Base-by-base conservation (phyloP, 139 green algal species). In the Axilococcus clingmanii region DNA sequence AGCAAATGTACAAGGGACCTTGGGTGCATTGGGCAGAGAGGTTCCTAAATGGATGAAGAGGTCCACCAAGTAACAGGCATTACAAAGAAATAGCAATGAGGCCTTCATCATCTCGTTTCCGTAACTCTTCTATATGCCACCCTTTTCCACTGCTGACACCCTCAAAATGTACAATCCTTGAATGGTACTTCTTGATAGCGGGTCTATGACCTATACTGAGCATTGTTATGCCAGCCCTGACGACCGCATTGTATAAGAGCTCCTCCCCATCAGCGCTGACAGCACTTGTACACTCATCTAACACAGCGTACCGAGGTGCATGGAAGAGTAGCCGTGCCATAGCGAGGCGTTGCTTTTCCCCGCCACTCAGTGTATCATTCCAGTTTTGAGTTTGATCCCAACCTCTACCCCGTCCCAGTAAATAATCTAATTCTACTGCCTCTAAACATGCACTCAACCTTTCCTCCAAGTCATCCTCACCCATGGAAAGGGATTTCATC, bases 271-370 rank as follows among this genome's bases (percentile, higher is more conserved):
- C 78, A 30, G 72, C 78, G 30, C 44, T 80, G 22, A 95, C 84
- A 27, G 87, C 87, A 29, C 58, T 81, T 20, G 87, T 95, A 74
- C 80, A 89, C 71, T 95, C 87, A 44, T 95, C 87, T 59, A 95
- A 72, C 27, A 95, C 74, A 30, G 85, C 86, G 40, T 84, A 95
- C 24, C 58, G 40, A 6, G 84, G 83, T 28, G 58, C 52, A 68
- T 94, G 84, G 68, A 84, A 95, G 23, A 95, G 81, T 52, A 94
- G 71, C 4, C 87, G 69, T 5, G 87, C 86, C 82, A 94, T 90
- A 16, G 83, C 87, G 35, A 95, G 69, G 17, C 87, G 73, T 74
- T 95, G 87, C 74, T 93, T 89, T 74, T 95, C 87, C 6, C 87
- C 87, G 15, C 85, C 83, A 12, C 55, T 78, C 40, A 95, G 76